Base-by-base conservation (phyloP, 176 grass and related monocot species). In the Avena insularis region DNA sequence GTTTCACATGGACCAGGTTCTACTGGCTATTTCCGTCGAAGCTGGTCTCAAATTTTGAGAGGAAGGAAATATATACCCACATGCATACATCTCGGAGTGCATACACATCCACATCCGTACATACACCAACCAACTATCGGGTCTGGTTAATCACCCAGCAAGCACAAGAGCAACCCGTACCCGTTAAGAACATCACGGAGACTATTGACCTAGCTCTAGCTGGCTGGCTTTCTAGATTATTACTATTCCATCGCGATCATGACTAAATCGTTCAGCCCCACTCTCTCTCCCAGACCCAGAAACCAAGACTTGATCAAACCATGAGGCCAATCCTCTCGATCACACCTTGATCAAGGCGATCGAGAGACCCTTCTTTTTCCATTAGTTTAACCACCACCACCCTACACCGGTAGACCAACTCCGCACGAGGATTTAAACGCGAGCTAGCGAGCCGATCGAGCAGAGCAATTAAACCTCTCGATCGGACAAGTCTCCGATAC, bases 291-390 rank as follows among this genome's bases (percentile, higher is more conserved):
- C 46, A 48, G 40, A 0, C 10, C 36, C 50, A 35, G 63, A 71
- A 21, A 59, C 85, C 53, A 63, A 69, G 84, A 88, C 90, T 15
- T 54, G 62, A 91, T 91, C 90, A 85, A 88, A 85, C 27, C 0
- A 80, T 0, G 40, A 48, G 9, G 31, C 11, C 38, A 79, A 66
- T 31, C 83, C 27, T 5, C 16, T 9, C 6, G 36, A 7, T 43
- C 40, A 8, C 27, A 21, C 73, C 5, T 31, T 60, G 58, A 86
- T 21, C 63, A 46, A 59, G 53, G 31, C 33, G 4, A 40, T 40
- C 38, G 73, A 48, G 47, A 38, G 60, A 84, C 16, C 57, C 20
- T 12, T 43, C 40, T 43, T 5, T 43, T 1, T 15, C 14, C 0
- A 36, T 65, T 90, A 83, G 2, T 66, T 74, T 83, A 83, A 79